Evolutionary conservation across 2,329 filamentous ascomycete genomes (phyloP), one percentile per base, ranked within the genome.

Genomic region (Mollisiaceae sp.): DNA sequence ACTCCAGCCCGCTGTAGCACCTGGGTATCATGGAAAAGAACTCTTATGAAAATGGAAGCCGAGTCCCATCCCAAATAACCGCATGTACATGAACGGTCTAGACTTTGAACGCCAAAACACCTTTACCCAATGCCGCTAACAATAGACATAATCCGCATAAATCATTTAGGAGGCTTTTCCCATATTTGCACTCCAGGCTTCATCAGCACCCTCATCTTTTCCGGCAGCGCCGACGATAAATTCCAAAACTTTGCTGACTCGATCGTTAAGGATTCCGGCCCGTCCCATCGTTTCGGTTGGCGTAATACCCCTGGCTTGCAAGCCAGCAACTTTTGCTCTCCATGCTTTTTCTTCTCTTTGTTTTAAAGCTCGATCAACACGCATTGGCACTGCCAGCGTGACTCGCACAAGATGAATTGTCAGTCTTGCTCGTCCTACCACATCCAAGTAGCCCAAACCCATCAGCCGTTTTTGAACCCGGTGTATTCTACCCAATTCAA

Each of bases 151-250:
- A 65, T 39, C 58, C 60, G 45, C 20, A 39, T 2, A 47, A 60
- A 41, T 15, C 38, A 39, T 15, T 60, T 47, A 65, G 32, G 64
- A 60, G n/a, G 61, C 24, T 65, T 70, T 69, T 43, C 70, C 69
- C 61, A 71, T 67, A 41, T 65, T 71, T 8, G 66, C 67, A 63
- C 72, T 73, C 75, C 76, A 77, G 36, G 71, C 75, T 62, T 76
- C 74, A 69, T 79, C 77, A 43, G 75, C 77, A 36, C 75, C 74
- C 56, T 78, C 77, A 66, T 79, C 78, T 52, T 75, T 76, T n/a
- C 78, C 78, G n/a, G 77, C 77, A 14, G 73, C 74, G 5, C 78
- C 78, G 14, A 79, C 77, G 62, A 79, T 76, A 66, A 79, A 77
- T 64, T 79, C 77, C 41, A 79, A 69, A 15, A 79, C 75, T 59